Percentiles rank a stretch among this genome's conserved stretches.
phyloP scores from a whole-genome alignment of 495 filamentous ascomycete species.

The Hypoxylon trugodes region DNA sequence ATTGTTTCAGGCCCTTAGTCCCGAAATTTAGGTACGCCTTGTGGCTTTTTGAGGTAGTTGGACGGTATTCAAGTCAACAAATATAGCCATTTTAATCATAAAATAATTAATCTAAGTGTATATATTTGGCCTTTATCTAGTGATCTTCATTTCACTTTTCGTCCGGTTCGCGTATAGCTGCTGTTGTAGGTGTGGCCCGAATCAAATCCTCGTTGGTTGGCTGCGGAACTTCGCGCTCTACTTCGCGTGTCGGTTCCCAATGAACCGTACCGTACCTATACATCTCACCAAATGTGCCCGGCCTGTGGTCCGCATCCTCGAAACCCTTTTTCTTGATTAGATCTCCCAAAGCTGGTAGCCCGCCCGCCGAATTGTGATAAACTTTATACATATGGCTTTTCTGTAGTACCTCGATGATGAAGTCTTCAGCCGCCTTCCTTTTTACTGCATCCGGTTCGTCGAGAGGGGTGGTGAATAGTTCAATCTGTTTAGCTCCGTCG shows the following conservation, averaged over 20 bases:
- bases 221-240: conserved; percentile 28
- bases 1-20: too few relatives aligned
- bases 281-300: conserved; percentile 50
- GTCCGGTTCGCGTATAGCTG: not conserved
- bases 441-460: conserved; percentile 24
- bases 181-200: conserved; percentile 29
- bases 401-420: conserved; percentile 36
- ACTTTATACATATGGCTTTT: conserved; percentile 43
- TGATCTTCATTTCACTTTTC: not conserved
- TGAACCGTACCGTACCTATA: conserved; percentile 47
- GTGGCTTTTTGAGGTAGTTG: too few relatives aligned
- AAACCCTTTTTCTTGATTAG: conserved; percentile 43
- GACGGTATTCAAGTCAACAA: too few relatives aligned
- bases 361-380: conserved; percentile 37
- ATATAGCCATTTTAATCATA: too few relatives aligned
- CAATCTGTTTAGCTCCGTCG: conserved; percentile 32
- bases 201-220: conserved; percentile 22
- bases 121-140: too few relatives aligned
- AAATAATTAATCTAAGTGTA: too few relatives aligned
- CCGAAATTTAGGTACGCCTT: too few relatives aligned
- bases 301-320: conserved; percentile 38
- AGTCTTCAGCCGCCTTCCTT: conserved; percentile 31
- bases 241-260: conserved; percentile 39
- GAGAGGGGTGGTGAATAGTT: conserved; percentile 37
- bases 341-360: conserved; percentile 35